A percentile compares a stretch with the other conserved stretches of the same genome.
These are phyloP conservation scores for Marasmius sp. DNA, from an alignment of 1,284 basidiomycete genomes.

Conservation along the genomic window DNA sequence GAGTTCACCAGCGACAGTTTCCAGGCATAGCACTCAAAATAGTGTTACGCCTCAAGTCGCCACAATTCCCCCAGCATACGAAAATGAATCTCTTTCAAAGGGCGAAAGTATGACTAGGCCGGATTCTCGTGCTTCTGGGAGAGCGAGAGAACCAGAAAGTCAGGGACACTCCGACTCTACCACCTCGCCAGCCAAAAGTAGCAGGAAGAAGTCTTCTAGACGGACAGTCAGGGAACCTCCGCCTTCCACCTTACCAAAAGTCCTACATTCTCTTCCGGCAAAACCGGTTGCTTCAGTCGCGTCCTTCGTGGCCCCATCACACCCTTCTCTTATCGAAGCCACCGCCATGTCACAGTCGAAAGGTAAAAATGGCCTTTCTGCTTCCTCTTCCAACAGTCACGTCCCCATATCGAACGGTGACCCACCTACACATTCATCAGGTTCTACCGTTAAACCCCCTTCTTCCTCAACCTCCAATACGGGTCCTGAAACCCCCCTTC, in stretches of 20 bases:
- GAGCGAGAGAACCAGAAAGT: background rate
- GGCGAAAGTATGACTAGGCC: background rate
- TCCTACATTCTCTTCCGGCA: conserved; percentile 64
- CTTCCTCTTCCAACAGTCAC: conserved; percentile 11
- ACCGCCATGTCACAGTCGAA: conserved; percentile 53
- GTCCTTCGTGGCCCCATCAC: conserved; percentile 49
- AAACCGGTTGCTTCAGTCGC: conserved; percentile 63
- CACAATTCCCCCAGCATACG: background rate
- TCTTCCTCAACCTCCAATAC: conserved; percentile 28
- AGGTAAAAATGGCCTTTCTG: conserved; percentile 30
- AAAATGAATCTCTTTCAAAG: background rate
- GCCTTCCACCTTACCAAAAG: conserved; percentile 24
- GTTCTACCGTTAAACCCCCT: conserved; percentile 1
- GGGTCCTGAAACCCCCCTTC: conserved; percentile 40
- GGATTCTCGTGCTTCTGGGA: background rate
- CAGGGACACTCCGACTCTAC: background rate
- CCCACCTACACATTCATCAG: background rate
- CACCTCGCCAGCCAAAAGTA: conserved; percentile 9
- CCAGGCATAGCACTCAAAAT: background rate
- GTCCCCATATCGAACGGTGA: conserved; percentile 11
- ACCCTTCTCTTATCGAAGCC: conserved; percentile 55
- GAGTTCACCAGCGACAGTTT: background rate
- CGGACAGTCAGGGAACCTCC: conserved; percentile 25
- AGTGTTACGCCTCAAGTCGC: background rate
- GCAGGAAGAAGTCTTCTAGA: conserved; percentile 25